Percentiles rank a stretch among this genome's conserved stretches.
Evolutionary conservation across 768 basidiomycete genomes (phyloP).

Genomic region (Cyclocybe aegerita): DNA sequence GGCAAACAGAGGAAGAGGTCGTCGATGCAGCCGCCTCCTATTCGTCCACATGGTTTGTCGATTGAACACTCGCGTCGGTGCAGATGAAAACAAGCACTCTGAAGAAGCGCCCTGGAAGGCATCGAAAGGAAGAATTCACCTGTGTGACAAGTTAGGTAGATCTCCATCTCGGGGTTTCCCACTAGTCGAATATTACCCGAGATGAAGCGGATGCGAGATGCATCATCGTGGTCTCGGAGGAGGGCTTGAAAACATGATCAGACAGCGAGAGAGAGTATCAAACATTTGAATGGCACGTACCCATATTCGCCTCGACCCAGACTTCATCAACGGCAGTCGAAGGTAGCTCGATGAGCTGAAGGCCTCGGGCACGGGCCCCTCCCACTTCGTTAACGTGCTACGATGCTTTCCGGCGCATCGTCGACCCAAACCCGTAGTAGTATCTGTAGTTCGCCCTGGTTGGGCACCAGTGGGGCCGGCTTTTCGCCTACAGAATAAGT

Average conservation of each 20-base stretch:
- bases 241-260: slow-evolving; percentile 12
- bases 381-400: slow-evolving; percentile 4
- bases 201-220: slow-evolving; percentile 24
- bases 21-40: slow-evolving; percentile 21
- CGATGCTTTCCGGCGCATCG: slow-evolving; percentile 19
- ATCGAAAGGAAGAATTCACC: slow-evolving; percentile 21
- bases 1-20: slow-evolving; percentile 4
- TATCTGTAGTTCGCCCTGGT: too few species aligned
- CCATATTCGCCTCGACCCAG: slow-evolving; percentile 26
- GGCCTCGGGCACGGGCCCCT: slow-evolving; percentile 14
- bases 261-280: not conserved
- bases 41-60: slow-evolving; percentile 17
- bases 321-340: slow-evolving; percentile 21
- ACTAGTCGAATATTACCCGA: slow-evolving; percentile 29
- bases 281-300: slow-evolving; percentile 8
- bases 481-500: too few species aligned
- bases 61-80: slow-evolving; percentile 15
- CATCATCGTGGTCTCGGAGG: slow-evolving; percentile 20
- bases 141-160: slow-evolving; percentile 17
- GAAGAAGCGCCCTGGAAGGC: slow-evolving; percentile 18
- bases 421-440: slow-evolving; percentile 27
- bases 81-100: slow-evolving; percentile 25
- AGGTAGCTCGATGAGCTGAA: slow-evolving; percentile 21
- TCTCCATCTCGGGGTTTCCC: not conserved
- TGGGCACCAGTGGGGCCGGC: too few species aligned